Conservation (phyloP, 1,284 basidiomycete species). For the Chalciporus sp. region DNA sequence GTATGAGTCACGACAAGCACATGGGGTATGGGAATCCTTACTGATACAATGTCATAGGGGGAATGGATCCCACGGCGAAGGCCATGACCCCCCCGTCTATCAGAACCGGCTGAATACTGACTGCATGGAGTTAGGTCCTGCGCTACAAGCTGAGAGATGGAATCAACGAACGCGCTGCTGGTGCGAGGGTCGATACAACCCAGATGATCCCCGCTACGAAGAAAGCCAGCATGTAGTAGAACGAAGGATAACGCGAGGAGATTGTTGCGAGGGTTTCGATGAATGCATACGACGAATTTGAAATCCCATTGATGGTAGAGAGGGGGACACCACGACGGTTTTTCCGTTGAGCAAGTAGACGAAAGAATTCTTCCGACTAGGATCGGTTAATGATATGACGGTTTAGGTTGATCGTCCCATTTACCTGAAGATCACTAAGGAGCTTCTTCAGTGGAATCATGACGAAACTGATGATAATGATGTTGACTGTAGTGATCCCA, state of each 20-base stretch:
- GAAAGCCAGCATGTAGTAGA: constrained; percentile 9
- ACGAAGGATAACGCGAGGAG: constrained; percentile 4
- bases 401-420: background rate
- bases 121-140: background rate
- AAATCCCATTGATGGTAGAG: constrained; percentile 12
- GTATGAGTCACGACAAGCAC: background rate
- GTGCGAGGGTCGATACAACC: constrained; percentile 12
- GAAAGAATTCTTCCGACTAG: constrained; percentile 19
- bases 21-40: background rate
- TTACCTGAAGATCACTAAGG: constrained; percentile 13
- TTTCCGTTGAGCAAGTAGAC: constrained; percentile 4
- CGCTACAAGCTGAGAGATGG: background rate
- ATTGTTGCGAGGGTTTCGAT: constrained; percentile 6
- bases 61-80: constrained; percentile 14
- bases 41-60: constrained; percentile 14
- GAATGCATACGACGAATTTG: constrained; percentile 9
- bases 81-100: constrained; percentile 13
- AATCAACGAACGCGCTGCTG: constrained; percentile 12
- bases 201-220: constrained; percentile 6
- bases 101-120: constrained; percentile 14
- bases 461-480: constrained; percentile 14
- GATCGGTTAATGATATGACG: background rate
- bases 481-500: constrained; percentile 13
- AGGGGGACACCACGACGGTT: constrained; percentile 4
- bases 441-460: constrained; percentile 10